Conservation (phyloP, 139 green algal genomes). For the Deuterostichococcus epilithicus region DNA sequence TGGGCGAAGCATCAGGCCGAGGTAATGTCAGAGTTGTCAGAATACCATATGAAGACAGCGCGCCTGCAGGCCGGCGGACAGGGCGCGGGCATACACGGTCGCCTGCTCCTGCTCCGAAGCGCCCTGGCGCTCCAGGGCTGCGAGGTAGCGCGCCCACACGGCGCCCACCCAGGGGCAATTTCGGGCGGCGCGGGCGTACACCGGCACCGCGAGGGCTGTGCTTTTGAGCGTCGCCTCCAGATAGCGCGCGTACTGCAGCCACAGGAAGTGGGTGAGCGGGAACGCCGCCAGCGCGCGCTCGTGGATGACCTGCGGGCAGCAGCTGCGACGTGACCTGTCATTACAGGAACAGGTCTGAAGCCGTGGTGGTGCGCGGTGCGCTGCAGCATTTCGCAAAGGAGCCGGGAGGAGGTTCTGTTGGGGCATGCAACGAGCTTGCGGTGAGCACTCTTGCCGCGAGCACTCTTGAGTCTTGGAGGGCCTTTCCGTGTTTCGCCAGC, state of each 20-base stretch:
- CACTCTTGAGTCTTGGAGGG: too few relatives aligned
- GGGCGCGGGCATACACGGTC: conserved; percentile 9
- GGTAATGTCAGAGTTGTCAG: too few relatives aligned
- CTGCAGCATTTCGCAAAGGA: too few relatives aligned
- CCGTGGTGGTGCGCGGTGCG: too few relatives aligned
- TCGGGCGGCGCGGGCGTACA: conserved; percentile 62
- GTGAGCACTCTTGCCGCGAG: too few relatives aligned
- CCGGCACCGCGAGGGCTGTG: conserved; percentile 23
- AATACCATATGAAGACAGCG: too few relatives aligned
- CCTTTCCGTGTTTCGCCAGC: too few relatives aligned
- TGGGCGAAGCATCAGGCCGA: too few relatives aligned
- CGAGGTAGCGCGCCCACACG: conserved; percentile 61
- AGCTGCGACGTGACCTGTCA: too few relatives aligned
- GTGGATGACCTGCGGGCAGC: conserved; percentile 46
- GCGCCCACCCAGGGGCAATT: conserved; percentile 83
- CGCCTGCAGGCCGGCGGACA: conserved; percentile 23
- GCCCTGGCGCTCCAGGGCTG: conserved; percentile 33
- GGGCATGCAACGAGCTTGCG: too few relatives aligned
- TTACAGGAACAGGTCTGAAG: too few relatives aligned
- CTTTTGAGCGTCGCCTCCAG: conserved; percentile 47
- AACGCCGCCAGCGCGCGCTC: conserved; percentile 79
- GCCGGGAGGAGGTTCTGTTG: not conserved
- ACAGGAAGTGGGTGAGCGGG: conserved; percentile 73
- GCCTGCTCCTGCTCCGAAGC: conserved; percentile 4
- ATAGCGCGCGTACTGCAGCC: conserved; percentile 72